phyloP scores from a whole-genome alignment of 768 basidiomycete species.

The Phlebiopsis flavidoalba region DNA sequence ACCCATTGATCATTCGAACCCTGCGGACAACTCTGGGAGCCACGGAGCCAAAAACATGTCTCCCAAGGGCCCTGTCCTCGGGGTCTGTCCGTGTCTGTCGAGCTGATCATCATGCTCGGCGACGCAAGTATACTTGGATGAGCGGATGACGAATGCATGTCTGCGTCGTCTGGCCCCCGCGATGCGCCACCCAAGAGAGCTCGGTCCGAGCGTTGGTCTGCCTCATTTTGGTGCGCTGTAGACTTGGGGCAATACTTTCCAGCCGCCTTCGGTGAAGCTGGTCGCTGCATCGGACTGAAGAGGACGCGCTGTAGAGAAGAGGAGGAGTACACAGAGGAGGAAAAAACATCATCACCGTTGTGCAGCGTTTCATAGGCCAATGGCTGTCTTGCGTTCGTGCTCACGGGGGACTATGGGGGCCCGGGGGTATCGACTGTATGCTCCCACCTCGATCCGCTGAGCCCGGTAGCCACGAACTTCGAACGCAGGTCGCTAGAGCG shows the following conservation, averaged over 20 bases:
- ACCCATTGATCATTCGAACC: conserved; percentile 56
- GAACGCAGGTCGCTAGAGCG: conserved; percentile 20
- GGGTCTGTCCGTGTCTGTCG: conserved; percentile 44
- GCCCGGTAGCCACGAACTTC: conserved; percentile 1
- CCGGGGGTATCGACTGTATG: conserved; percentile 54
- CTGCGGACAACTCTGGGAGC: conserved; percentile 57
- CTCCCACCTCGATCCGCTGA: conserved; percentile 39
- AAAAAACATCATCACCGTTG: conserved; percentile 8
- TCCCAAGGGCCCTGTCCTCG: conserved; percentile 62
- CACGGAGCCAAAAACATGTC: conserved; percentile 55
- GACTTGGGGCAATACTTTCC: conserved; percentile 64
- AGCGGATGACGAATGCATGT: conserved; percentile 41
- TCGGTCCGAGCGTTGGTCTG: conserved; percentile 58
- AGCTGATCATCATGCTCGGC: conserved; percentile 63
- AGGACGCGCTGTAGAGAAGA: conserved; percentile 25
- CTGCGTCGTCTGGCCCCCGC: conserved; percentile 48
- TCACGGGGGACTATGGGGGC: conserved; percentile 57
- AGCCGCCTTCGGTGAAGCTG: conserved; percentile 35
- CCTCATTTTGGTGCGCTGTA: conserved; percentile 60
- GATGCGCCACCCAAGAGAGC: conserved; percentile 57
- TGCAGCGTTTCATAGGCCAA: conserved; percentile 25
- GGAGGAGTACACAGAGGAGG: conserved; percentile 22
- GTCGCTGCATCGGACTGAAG: conserved; percentile 14
- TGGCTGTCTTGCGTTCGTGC: conserved; percentile 48
- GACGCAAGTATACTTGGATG: conserved; percentile 43